Percentiles rank a stretch among this genome's conserved stretches.
These are phyloP conservation scores for Babjeviella inositovora DNA, from an alignment of 805 yeast genomes.

Conservation along the genomic window DNA sequence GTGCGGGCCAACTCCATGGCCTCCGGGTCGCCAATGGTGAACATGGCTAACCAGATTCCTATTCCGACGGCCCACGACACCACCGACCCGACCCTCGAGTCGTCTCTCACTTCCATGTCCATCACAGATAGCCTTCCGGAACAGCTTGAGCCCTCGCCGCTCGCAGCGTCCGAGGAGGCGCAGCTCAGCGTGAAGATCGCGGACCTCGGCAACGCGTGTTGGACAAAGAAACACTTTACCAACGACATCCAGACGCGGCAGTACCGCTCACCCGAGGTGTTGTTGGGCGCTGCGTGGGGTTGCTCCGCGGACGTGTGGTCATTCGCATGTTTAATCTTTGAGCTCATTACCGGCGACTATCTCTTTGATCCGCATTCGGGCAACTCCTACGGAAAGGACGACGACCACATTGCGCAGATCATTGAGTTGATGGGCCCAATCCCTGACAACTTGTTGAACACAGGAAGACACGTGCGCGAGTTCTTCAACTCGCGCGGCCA, in stretches of 20 bases:
- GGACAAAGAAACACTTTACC: slow-evolving; percentile 67
- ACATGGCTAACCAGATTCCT: slow-evolving; percentile 10
- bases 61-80: slow-evolving; percentile 6
- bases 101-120: slow-evolving; percentile 21
- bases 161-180: too few relatives aligned
- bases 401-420: slow-evolving; percentile 93
- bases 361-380: slow-evolving; percentile 82
- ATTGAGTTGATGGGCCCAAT: slow-evolving; percentile 66
- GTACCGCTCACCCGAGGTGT: slow-evolving; percentile 81
- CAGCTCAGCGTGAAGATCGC: slow-evolving; percentile 74
- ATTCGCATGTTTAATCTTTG: slow-evolving; percentile 83
- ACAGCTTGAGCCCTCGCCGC: too few relatives aligned
- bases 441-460: slow-evolving; percentile 40
- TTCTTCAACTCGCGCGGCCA: slow-evolving; percentile 56
- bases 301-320: slow-evolving; percentile 94
- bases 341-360: slow-evolving; percentile 86
- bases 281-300: slow-evolving; percentile 81
- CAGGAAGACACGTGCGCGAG: slow-evolving; percentile 45
- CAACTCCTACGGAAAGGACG: slow-evolving; percentile 68
- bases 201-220: slow-evolving; percentile 87
- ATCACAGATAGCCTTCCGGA: too few relatives aligned
- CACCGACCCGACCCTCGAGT: too few relatives aligned
- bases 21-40: too few relatives aligned
- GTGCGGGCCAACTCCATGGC: too few relatives aligned
- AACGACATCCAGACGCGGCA: slow-evolving; percentile 87